Evolutionary conservation across 768 basidiomycete species (phyloP).

Genomic region (Chalciporus piperatus): DNA sequence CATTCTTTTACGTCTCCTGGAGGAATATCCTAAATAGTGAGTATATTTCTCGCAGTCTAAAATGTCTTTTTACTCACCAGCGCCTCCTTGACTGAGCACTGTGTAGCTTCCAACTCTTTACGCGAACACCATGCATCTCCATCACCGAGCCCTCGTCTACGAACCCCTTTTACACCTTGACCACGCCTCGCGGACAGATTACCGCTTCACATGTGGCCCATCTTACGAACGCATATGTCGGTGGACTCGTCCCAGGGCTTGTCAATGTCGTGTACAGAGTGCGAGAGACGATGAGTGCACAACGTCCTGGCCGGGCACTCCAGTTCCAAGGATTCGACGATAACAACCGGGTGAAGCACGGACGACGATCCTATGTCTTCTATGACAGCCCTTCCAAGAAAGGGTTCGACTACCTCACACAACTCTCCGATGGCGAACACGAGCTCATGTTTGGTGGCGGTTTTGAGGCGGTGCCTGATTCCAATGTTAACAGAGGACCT

Average conservation of each 20-base stretch:
- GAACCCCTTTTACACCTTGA: slow-evolving; percentile 35
- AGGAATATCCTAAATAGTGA: slow-evolving; percentile 41
- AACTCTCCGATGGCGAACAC: slow-evolving; percentile 43
- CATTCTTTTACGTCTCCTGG: slow-evolving; percentile 51
- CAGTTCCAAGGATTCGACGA: slow-evolving; percentile 7
- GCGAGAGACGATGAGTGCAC: slow-evolving; percentile 63
- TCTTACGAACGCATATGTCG: slow-evolving; percentile 54
- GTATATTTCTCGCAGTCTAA: slow-evolving; percentile 13
- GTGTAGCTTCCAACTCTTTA: slow-evolving; percentile 40
- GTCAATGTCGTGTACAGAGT: slow-evolving; percentile 28
- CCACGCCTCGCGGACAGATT: slow-evolving; percentile 43
- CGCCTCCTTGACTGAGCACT: not conserved
- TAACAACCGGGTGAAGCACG: slow-evolving; percentile 25
- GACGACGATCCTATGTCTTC: slow-evolving; percentile 58
- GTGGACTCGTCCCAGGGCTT: slow-evolving; percentile 44
- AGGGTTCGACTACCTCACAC: slow-evolving; percentile 68
- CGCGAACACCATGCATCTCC: slow-evolving; percentile 40
- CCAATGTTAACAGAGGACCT: not conserved
- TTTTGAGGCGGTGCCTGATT: slow-evolving; percentile 27
- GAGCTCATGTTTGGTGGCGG: slow-evolving; percentile 72
- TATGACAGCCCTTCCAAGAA: slow-evolving; percentile 39
- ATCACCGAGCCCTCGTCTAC: slow-evolving; percentile 28
- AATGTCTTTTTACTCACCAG: slow-evolving; percentile 2
- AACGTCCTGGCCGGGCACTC: slow-evolving; percentile 46
- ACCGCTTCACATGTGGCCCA: slow-evolving; percentile 44